phyloP scores from a whole-genome alignment of 192 early-diverging fungal genomes.

The Mortierella claussenii region DNA sequence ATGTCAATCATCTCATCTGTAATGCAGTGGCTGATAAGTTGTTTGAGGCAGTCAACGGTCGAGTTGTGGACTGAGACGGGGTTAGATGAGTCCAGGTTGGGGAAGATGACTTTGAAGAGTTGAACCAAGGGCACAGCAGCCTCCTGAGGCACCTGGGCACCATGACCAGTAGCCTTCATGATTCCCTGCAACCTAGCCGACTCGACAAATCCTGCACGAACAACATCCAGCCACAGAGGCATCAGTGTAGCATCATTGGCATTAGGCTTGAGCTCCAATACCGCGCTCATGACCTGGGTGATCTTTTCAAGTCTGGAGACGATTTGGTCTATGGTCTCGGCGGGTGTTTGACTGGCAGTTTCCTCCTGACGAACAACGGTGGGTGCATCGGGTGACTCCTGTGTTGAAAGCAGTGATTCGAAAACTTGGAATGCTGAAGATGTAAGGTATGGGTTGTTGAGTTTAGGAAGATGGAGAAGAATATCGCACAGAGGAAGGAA shows the following conservation, averaged over 20 bases:
- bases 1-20: conserved; percentile 78
- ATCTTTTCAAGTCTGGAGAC: conserved; percentile 62
- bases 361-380: conserved; percentile 30
- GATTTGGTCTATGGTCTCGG: conserved; percentile 42
- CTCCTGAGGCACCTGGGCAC: conserved; percentile 40
- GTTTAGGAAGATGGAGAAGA: conserved; percentile 83
- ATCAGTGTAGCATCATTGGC: conserved; percentile 82
- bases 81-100: conserved; percentile 71
- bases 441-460: conserved; percentile 81
- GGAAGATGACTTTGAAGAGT: conserved; percentile 72
- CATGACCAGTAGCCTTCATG: conserved; percentile 25
- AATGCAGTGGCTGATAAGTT: conserved; percentile 78
- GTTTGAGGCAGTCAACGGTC: conserved; percentile 76
- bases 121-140: conserved; percentile 33
- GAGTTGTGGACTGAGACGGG: conserved; percentile 65
- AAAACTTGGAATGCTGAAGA: conserved; percentile 82
- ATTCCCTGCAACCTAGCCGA: conserved; percentile 62
- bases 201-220: conserved; percentile 77
- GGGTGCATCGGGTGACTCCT: conserved; percentile 39
- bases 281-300: conserved; percentile 60
- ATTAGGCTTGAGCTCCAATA: conserved; percentile 86
- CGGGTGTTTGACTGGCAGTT: conserved; percentile 15
- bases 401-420: conserved; percentile 64
- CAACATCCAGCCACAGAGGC: conserved; percentile 87
- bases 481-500: conserved; percentile 73